These are phyloP conservation scores for Trichoderma reesei DNA, from an alignment of 495 filamentous ascomycete species.

Conservation along the genomic window DNA sequence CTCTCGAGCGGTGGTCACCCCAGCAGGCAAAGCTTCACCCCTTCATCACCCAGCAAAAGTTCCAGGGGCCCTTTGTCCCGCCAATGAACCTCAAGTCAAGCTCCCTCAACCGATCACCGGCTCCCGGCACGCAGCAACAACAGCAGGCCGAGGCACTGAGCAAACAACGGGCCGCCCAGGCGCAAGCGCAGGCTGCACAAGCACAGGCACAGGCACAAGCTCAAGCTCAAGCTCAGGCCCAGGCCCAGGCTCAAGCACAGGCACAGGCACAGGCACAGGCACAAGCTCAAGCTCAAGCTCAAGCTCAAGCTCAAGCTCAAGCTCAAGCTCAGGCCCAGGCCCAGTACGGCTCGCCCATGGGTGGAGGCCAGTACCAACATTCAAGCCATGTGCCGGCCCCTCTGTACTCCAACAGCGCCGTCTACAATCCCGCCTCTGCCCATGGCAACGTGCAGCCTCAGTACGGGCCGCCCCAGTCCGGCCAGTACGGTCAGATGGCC, in stretches of 20 bases:
- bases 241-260: conserved; percentile 14
- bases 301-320: conserved; percentile 27
- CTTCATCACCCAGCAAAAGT: conserved; percentile 98
- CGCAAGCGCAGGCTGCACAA: conserved; percentile 32
- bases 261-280: conserved; percentile 53
- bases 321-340: conserved; percentile 31
- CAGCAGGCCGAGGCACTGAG: conserved; percentile 85
- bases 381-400: conserved; percentile 42
- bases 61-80: conserved; percentile 89
- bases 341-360: conserved; percentile 31
- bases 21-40: conserved; percentile 96
- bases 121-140: conserved; percentile 95
- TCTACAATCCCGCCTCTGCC: conserved; percentile 53
- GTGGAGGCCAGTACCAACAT: conserved; percentile 34
- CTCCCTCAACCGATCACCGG: conserved; percentile 72
- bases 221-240: conserved; percentile 18
- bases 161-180: conserved; percentile 71
- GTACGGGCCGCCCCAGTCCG: conserved; percentile 57
- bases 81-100: conserved; percentile 91
- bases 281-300: background rate
- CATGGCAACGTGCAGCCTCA: conserved; percentile 52
- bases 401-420: conserved; percentile 53
- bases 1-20: conserved; percentile 93
- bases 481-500: conserved; percentile 67
- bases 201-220: conserved; percentile 14